Percentiles rank a stretch among this genome's conserved stretches.
phyloP scores from a whole-genome alignment of 257 asterid species.

The Solanum peruvianum region DNA sequence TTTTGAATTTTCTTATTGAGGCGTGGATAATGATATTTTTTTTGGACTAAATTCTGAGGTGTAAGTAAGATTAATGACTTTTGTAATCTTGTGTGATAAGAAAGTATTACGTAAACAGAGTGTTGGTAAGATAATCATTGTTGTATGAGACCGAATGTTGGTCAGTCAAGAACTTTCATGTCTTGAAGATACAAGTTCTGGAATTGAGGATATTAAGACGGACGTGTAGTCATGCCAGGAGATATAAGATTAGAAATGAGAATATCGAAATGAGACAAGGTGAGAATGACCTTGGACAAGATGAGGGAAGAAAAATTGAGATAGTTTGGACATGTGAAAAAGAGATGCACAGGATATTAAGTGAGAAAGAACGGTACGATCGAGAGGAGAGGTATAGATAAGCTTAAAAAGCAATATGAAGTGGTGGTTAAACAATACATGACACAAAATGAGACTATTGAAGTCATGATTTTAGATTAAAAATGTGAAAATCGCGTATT shows the following conservation, averaged over 20 bases:
- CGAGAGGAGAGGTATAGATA: background rate
- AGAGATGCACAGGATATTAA: background rate
- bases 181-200: background rate
- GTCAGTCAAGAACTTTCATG: too few species aligned
- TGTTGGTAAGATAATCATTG: background rate
- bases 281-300: background rate
- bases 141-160: background rate
- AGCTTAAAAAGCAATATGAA: background rate
- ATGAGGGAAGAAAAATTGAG: background rate
- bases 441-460: background rate
- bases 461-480: too few species aligned
- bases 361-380: background rate
- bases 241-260: too few species aligned
- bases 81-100: background rate
- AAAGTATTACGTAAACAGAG: background rate
- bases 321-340: background rate
- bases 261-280: background rate
- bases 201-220: background rate
- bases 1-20: background rate
- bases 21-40: background rate
- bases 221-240: background rate
- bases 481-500: background rate
- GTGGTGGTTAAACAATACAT: background rate
- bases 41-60: rapidly evolving
- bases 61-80: background rate